Conservation (phyloP, 2,329 filamentous ascomycete species). For the Madurella fahalii region DNA sequence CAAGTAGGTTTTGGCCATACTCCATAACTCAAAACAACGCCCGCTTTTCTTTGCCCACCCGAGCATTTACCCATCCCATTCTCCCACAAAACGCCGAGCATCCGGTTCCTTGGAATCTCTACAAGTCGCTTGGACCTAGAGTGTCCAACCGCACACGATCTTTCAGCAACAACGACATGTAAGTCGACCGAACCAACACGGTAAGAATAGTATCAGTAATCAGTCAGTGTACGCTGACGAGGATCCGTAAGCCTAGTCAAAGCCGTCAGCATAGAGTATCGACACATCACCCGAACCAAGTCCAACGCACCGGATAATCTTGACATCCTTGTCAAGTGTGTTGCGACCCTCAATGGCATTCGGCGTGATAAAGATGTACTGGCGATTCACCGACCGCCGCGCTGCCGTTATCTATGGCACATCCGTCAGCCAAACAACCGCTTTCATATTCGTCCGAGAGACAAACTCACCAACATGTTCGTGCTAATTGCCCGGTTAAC, state of each 20-base stretch:
- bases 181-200: conserved; percentile 9
- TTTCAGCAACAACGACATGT: neutral
- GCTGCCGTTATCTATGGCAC: conserved; percentile 68
- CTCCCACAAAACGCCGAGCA: neutral
- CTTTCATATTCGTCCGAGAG: neutral
- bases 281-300: neutral
- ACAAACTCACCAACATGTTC: conserved; percentile 73
- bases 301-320: conserved; percentile 62
- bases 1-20: neutral
- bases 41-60: neutral
- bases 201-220: conserved; percentile 19
- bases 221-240: conserved; percentile 48
- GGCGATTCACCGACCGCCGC: conserved; percentile 78
- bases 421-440: conserved; percentile 13
- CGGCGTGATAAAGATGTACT: conserved; percentile 95
- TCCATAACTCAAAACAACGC: neutral
- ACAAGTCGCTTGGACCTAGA: too few species aligned
- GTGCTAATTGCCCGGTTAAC: conserved; percentile 93
- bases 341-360: conserved; percentile 68
- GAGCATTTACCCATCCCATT: neutral
- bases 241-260: conserved; percentile 52
- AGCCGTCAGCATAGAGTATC: neutral
- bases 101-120: neutral
- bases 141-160: too few species aligned
- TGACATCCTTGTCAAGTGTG: conserved; percentile 64